Base-by-base conservation (phyloP, 257 asterid genomes). In the Schizonepeta tenuifolia region DNA sequence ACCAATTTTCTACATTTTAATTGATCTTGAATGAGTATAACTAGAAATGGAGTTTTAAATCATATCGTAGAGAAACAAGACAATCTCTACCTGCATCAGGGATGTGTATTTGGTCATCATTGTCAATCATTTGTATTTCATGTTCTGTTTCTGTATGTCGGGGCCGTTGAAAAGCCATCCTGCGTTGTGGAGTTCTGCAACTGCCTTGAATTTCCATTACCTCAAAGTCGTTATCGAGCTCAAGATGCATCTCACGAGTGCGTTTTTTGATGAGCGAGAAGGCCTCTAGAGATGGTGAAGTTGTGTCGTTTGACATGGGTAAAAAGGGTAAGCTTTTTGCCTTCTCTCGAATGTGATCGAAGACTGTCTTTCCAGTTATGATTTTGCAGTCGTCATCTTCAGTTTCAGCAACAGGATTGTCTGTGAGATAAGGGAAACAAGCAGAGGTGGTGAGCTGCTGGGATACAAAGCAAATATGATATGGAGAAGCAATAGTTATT, bases 341-440 rank as follows among this genome's bases (percentile, higher is more conserved):
- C 89, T 93, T 93, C 46, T 84, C 80, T 31, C 92, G 85, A 28
- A 93, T 84, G 78, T 89, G 97, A 61, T 93, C 97, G 12, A 93
- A 90, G 67, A 90, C 85, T n/a, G 96, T 93, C 78, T 58, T 86
- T 59, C 74, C 90, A 40, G 84, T 83, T 56, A 90, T 78, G 54
- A 89, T 86, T 83, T 80, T 86, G 91, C 98, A 93, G 62, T 87
- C 97, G 67, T 83, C 89, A 46, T 89, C 92, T 73, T 84, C 92
- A 44, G 65, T 65, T 75, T 78, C 85, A 24, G 67, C 78, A 67
- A 63, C 77, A 69, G 86, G 79, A 20, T 31, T 73, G 61, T 78
- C 94, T 88, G 78, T 71, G 74, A 67, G 69, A 69, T 70, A 21
- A 46, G 67, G 77, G 79, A 54, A 69, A 71, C 26, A 72, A 73